Conservation (phyloP, 257 asterid genomes). For the Scutellaria minor region DNA sequence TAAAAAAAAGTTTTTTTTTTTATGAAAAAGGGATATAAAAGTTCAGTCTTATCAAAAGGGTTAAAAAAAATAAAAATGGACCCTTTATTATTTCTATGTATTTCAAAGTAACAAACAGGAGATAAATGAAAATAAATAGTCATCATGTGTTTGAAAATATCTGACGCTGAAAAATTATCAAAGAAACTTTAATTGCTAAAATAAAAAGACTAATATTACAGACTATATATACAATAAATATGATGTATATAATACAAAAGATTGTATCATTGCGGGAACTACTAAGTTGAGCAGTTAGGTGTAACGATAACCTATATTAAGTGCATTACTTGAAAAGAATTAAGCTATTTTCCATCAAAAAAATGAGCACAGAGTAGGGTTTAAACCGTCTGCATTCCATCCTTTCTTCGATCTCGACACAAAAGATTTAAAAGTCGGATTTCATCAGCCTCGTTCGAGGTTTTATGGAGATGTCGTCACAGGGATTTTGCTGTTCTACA, state of each 20-base stretch:
- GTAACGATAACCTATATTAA: conserved; percentile 22
- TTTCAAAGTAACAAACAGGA: too few species aligned
- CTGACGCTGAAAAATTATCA: not conserved
- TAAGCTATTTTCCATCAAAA: conserved; percentile 30
- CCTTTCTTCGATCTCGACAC: conserved; percentile 27
- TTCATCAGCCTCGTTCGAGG: conserved; percentile 66
- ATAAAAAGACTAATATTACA: conserved; percentile 33
- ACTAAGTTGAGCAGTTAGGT: conserved; percentile 30
- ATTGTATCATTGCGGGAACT: conserved; percentile 31
- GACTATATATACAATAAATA: conserved; percentile 42
- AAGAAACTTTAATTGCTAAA: not conserved
- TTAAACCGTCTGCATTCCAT: conserved; percentile 12
- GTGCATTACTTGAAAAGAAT: conserved; percentile 32
- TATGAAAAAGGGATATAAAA: too few species aligned
- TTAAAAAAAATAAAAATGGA: too few species aligned
- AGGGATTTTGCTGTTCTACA: conserved; percentile 61
- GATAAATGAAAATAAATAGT: too few species aligned
- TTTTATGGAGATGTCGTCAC: conserved; percentile 50
- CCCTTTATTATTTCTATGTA: too few species aligned
- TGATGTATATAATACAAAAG: conserved; percentile 33
- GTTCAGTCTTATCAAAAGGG: too few species aligned
- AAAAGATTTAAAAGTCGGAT: conserved; percentile 42
- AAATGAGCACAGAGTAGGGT: not conserved
- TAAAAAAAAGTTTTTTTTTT: too few species aligned
- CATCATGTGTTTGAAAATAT: too few species aligned